phyloP scores from a whole-genome alignment of 2,329 filamentous ascomycete species.

The Ophiocordyceps camponoti-saundersi region DNA sequence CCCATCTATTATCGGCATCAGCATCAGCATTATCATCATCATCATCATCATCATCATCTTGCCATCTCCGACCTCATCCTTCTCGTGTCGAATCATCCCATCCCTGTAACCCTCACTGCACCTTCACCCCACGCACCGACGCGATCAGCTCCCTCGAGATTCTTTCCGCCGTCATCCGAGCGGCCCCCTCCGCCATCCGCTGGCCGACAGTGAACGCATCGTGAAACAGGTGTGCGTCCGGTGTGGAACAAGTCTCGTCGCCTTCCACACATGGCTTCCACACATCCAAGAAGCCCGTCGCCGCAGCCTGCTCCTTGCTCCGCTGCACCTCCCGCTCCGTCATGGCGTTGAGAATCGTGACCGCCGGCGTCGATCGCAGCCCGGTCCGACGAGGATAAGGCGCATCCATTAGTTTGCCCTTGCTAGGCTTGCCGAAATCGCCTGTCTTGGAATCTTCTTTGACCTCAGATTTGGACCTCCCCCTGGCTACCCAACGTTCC shows the following conservation, averaged over 20 bases:
- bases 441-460: too few relatives aligned
- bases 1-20: too few relatives aligned
- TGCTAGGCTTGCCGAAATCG: neutral
- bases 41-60: neutral
- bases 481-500: slow-evolving; percentile 24
- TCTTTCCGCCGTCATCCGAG: slow-evolving; percentile 4
- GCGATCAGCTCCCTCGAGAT: slow-evolving; percentile 10
- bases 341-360: slow-evolving; percentile 25
- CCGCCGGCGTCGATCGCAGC: slow-evolving; percentile 22
- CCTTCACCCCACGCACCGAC: neutral
- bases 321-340: slow-evolving; percentile 29
- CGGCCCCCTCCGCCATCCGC: slow-evolving; percentile 11
- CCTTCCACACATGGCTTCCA: slow-evolving; percentile 22
- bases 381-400: slow-evolving; percentile 22
- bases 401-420: slow-evolving; percentile 12
- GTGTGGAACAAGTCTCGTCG: slow-evolving; percentile 18
- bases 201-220: slow-evolving; percentile 28
- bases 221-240: slow-evolving; percentile 32
- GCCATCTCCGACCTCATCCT: neutral
- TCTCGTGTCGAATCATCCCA: neutral
- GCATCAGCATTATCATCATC: neutral
- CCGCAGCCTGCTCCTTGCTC: slow-evolving; percentile 27
- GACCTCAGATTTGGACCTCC: neutral
- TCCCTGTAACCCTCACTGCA: neutral
- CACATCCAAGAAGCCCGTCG: slow-evolving; percentile 23